phyloP scores from a whole-genome alignment of 2,329 filamentous ascomycete species.

The Pseudogymnoascus sp. region DNA sequence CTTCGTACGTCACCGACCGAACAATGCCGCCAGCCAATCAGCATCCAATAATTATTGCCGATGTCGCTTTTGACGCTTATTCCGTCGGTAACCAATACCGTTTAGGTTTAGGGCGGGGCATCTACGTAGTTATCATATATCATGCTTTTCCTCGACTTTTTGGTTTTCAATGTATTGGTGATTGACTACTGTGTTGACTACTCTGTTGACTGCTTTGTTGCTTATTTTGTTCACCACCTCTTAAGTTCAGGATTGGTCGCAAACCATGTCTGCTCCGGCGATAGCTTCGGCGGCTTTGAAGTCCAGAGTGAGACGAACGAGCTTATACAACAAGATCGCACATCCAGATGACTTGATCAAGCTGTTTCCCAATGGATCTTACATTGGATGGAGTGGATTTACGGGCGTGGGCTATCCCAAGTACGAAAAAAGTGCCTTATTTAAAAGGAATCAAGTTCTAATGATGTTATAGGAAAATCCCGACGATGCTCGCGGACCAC shows the following conservation, averaged over 20 bases:
- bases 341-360: conserved; percentile 72
- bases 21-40: conserved; percentile 4
- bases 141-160: background rate
- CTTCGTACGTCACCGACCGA: background rate
- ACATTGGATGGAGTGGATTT: conserved; percentile 87
- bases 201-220: background rate
- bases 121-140: conserved; percentile 6
- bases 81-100: background rate
- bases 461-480: conserved; percentile 57
- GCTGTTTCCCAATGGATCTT: conserved; percentile 75
- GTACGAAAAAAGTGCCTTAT: conserved; percentile 38
- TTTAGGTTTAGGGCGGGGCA: background rate
- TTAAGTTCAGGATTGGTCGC: background rate
- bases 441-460: no score
- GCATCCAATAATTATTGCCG: background rate
- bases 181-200: background rate
- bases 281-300: conserved; percentile 49
- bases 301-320: conserved; percentile 66
- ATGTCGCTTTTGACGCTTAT: conserved; percentile 8
- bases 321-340: conserved; percentile 72
- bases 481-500: conserved; percentile 76
- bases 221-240: background rate
- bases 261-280: background rate
- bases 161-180: background rate
- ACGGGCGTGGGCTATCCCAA: conserved; percentile 87